phyloP scores from a whole-genome alignment of 2,329 filamentous ascomycete genomes.

The Colletotrichum tamarilloi region DNA sequence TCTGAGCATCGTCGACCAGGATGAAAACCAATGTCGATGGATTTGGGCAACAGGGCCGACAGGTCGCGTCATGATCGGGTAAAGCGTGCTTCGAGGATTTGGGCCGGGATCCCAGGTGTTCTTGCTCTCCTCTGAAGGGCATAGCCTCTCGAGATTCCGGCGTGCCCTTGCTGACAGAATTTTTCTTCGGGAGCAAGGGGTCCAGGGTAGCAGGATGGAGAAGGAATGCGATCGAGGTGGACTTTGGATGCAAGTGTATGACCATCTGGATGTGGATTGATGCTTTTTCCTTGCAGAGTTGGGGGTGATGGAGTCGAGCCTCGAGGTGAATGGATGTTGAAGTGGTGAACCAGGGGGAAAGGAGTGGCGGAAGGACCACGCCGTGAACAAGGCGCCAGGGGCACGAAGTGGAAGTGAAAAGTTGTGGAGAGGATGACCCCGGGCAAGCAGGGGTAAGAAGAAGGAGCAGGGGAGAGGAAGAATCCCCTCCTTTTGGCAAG shows the following conservation, averaged over 20 bases:
- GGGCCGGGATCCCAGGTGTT: not conserved
- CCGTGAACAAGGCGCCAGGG: not conserved
- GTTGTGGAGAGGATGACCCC: slow-evolving; percentile 10
- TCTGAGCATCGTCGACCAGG: slow-evolving; percentile 16
- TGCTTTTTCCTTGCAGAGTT: slow-evolving; percentile 8
- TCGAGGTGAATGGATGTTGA: slow-evolving; percentile 1
- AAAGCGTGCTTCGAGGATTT: slow-evolving; percentile 12
- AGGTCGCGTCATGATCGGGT: slow-evolving; percentile 6
- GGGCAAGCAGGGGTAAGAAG: not conserved
- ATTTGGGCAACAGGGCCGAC: slow-evolving; percentile 22
- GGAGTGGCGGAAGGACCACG: not conserved
- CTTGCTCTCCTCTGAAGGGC: not conserved
- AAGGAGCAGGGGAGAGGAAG: not conserved
- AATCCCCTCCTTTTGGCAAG: not conserved
- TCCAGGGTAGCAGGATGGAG: not conserved
- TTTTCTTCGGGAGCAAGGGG: slow-evolving; percentile 1
- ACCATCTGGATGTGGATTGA: not conserved
- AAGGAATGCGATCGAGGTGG: slow-evolving; percentile 1
- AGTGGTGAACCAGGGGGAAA: not conserved
- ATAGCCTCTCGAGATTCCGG: slow-evolving; percentile 12
- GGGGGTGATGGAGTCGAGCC: not conserved
- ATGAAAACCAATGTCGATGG: slow-evolving; percentile 3
- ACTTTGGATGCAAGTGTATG: not conserved
- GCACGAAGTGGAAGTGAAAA: slow-evolving; percentile 8
- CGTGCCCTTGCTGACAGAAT: slow-evolving; percentile 7